A percentile compares a stretch with the other conserved stretches of the same genome.
Conservation (phyloP, 192 early-diverging fungal species). For the Thoreauomyces humboldtii region DNA sequence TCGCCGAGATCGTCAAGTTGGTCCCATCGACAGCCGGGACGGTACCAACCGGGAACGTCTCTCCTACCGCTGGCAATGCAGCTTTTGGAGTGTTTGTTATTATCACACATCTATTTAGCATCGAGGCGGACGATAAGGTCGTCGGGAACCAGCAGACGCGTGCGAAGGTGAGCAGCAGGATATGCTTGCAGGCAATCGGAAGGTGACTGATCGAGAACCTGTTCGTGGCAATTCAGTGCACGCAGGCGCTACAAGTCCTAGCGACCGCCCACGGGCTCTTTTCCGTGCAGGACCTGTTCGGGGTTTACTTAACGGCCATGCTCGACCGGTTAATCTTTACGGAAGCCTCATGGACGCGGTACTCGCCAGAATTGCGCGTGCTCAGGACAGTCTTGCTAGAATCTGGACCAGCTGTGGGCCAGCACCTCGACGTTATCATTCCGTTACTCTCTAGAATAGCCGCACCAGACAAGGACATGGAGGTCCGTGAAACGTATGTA, state of each 20-base stretch:
- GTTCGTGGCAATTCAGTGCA: neutral
- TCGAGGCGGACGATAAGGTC: constrained; percentile 34
- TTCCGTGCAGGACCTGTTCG: constrained; percentile 23
- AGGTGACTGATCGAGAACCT: too few relatives aligned
- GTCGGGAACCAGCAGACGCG: too few relatives aligned
- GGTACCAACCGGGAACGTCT: neutral
- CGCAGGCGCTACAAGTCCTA: constrained; percentile 5
- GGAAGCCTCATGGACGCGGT: constrained; percentile 38
- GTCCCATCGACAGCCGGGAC: neutral
- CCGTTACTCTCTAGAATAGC: constrained; percentile 26
- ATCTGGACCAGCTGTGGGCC: constrained; percentile 32
- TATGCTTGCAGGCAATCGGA: too few relatives aligned
- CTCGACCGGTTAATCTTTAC: neutral
- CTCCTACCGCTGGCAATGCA: neutral
- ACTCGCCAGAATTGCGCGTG: constrained; percentile 42
- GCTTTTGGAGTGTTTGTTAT: constrained; percentile 36
- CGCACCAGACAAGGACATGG: constrained; percentile 38
- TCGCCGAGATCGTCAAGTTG: constrained; percentile 32
- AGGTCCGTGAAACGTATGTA: constrained; percentile 44
- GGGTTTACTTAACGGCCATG: constrained; percentile 16
- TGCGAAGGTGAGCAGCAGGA: too few relatives aligned
- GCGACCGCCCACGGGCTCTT: constrained; percentile 13
- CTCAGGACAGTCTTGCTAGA: constrained; percentile 31
- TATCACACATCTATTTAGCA: constrained; percentile 33
- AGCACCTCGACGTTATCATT: constrained; percentile 36